Evolutionary conservation across 345 rosid genomes (phyloP), one percentile per base, ranked within the genome.

Genomic region (Geranium brycei): DNA sequence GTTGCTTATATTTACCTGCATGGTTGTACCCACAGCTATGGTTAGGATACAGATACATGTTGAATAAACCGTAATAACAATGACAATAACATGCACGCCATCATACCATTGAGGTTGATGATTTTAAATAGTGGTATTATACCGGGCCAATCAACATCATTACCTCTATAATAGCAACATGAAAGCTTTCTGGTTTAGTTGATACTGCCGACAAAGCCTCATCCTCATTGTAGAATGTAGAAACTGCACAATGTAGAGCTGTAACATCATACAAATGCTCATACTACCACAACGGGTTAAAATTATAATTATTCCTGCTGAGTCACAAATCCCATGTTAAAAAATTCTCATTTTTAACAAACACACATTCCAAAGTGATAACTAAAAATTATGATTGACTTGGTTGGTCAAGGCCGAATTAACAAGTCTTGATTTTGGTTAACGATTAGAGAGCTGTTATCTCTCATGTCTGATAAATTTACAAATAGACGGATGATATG

Each of bases 131-230:
- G 59, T 35, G 1, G 16, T 15, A 57, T 3, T 57, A 47, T 13
- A 6, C 12, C 15, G 11, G 11, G 19, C 16, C 61, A 19, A 8
- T 11, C 28, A 59, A 7, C 15, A 59, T 31, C 10, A 28, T 8
- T 78, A 87, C 91, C 99, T 86, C 97, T 0, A 90, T 86, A 55
- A 93, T 81, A 53, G 99, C 99, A 68, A 83, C 76, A 68, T 93
- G 97, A 75, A 85, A 93, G 79, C 76, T 79, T 73, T 85, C 91
- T 16, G 86, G 83, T 67, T 77, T 77, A 31, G 74, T 71, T 59
- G 76, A 68, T 66, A 93, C 65, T 51, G 91, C 87, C 3, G 81
- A 80, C 31, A 90, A 67, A 31, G 99, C 99, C 72, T 85, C 95
- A 13, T 77, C 67, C 82, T 86, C 95, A 58, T 88, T 77, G 72